Percentiles rank a stretch among this genome's conserved stretches.
phyloP scores from a whole-genome alignment of 2,329 filamentous ascomycete species.

The Diplodia intermedia region DNA sequence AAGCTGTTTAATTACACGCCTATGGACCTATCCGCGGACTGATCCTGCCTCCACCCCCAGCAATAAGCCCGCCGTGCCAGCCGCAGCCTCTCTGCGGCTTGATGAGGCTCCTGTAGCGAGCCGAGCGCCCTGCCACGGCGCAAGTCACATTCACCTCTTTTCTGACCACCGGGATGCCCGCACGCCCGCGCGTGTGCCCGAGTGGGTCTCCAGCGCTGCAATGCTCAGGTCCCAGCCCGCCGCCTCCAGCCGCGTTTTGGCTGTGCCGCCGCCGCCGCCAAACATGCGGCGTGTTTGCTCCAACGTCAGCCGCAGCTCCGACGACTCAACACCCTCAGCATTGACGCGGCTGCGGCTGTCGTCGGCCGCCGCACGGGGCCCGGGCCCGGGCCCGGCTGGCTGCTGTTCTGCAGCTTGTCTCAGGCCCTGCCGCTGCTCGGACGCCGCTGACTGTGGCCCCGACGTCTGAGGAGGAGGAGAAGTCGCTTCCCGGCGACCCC shows the following conservation, averaged over 20 bases:
- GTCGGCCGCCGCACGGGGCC: conserved; percentile 14
- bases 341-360: conserved; percentile 14
- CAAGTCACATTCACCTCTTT: conserved; percentile 27
- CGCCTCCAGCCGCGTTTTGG: conserved; percentile 24
- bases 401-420: conserved; percentile 15
- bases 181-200: conserved; percentile 50
- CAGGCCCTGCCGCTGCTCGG: conserved; percentile 20
- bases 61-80: background rate
- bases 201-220: conserved; percentile 70
- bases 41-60: background rate
- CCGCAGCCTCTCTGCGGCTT: background rate
- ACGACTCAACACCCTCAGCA: conserved; percentile 5
- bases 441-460: conserved; percentile 20
- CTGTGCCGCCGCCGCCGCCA: conserved; percentile 38
- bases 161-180: conserved; percentile 25
- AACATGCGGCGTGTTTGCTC: conserved; percentile 53
- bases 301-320: conserved; percentile 43
- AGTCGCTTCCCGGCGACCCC: conserved; percentile 5
- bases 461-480: background rate
- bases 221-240: conserved; percentile 72
- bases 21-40: background rate
- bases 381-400: background rate
- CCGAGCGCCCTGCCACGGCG: conserved; percentile 10
- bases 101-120: conserved; percentile 16
- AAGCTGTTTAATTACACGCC: conserved; percentile 20